Base-by-base conservation (phyloP, 164 flowering plant species). In the Euptelea pleiosperma region DNA sequence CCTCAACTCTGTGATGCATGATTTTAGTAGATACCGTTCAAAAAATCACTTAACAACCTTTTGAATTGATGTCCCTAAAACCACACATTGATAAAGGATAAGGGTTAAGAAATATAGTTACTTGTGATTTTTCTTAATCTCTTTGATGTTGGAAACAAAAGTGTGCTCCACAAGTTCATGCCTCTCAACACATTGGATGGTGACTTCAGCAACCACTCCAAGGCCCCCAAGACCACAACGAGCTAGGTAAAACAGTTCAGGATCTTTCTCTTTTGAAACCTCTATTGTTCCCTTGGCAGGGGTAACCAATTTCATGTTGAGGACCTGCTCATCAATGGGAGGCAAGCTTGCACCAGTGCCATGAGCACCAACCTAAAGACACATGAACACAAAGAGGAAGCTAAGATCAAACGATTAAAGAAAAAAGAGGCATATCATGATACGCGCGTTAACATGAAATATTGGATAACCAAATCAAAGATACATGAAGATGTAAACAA, bases 151-250 rank as follows among this genome's bases (percentile, higher is more conserved):
- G 14, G 96, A 82, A 29, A 94, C 75, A 71, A 62, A 67, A 15
- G 99, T 91, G 71, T 94, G 99, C 73, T 94, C 99, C 67, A 91
- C 93, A 68, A 94, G 93, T 78, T 91, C 86, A 61, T 82, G 84
- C 61, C 93, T 86, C 49, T 91, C 97, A 67, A 91, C 99, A 80
- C 99, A 94, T 46, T 91, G 99, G 39, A 94, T 75, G 62, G 97
- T 91, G 55, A 94, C 99, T 75, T 94, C 97, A 33, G 96, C 89
- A 69, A 94, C 96, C 45, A 94, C 99, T 36, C 97, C 99, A 72
- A 94, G 96, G 12, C 86, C 99, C 24, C 99, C 97, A 75, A 88
- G 91, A 64, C 99, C 97, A 77, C 96, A 88, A 3, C 97, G 91
- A 62, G 99, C 96, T 24, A 91, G 73, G 80, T 86, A 86, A 76